Percentiles rank a stretch among this genome's conserved stretches.
Evolutionary conservation across 2,329 filamentous ascomycete species (phyloP).

Genomic region (Trichoderma breve): DNA sequence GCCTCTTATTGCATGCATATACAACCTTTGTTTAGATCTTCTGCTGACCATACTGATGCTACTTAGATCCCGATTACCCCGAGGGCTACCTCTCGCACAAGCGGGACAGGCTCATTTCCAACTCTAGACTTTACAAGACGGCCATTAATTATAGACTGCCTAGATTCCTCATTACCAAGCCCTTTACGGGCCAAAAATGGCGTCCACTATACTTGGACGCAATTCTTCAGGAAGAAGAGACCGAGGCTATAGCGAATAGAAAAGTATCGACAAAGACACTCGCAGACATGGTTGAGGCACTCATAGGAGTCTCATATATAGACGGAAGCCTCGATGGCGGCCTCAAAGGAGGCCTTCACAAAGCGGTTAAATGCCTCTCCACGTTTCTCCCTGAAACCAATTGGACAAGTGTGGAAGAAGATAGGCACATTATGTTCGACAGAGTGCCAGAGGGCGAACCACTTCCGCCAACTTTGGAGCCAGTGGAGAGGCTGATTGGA

Average conservation of each 20-base stretch:
- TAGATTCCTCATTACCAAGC: slow-evolving; percentile 65
- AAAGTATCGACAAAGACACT: slow-evolving; percentile 71
- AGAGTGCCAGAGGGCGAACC: slow-evolving; percentile 35
- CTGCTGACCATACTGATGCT: slow-evolving; percentile 22
- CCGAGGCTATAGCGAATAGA: slow-evolving; percentile 25
- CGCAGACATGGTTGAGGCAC: slow-evolving; percentile 82
- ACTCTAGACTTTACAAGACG: slow-evolving; percentile 66
- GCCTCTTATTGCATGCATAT: background rate
- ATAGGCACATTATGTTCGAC: slow-evolving; percentile 45
- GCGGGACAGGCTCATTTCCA: slow-evolving; percentile 71
- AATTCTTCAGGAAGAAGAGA: slow-evolving; percentile 26
- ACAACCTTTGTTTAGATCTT: background rate
- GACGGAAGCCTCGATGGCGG: slow-evolving; percentile 58
- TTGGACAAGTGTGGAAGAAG: slow-evolving; percentile 49
- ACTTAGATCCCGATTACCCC: slow-evolving; percentile 62
- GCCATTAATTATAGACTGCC: slow-evolving; percentile 65
- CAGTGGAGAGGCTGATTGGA: slow-evolving; percentile 64
- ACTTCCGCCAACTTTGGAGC: slow-evolving; percentile 42
- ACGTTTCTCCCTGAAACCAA: slow-evolving; percentile 61
- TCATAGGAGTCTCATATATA: slow-evolving; percentile 73
- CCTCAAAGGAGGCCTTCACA: slow-evolving; percentile 55
- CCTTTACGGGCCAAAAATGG: slow-evolving; percentile 73
- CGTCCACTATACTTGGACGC: slow-evolving; percentile 56
- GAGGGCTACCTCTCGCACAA: slow-evolving; percentile 71
- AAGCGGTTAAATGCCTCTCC: slow-evolving; percentile 62